Conservation (phyloP, 441 rosid genomes). For the Pelargonium fulgidum region DNA sequence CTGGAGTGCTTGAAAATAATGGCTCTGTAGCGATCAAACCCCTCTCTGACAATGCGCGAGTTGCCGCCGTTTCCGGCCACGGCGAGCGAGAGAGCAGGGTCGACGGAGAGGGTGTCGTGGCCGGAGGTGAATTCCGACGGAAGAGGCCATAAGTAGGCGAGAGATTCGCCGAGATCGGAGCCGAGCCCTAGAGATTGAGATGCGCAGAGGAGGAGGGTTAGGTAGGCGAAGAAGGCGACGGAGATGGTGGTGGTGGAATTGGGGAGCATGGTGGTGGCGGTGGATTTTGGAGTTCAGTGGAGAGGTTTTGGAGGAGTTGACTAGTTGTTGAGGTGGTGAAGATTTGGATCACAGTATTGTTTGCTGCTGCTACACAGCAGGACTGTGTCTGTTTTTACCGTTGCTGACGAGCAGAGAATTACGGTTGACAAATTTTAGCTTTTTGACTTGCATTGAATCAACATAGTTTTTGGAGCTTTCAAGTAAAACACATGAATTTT, state of each 20-base stretch:
- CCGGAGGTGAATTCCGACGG: conserved; percentile 64
- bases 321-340: no score
- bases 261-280: no score
- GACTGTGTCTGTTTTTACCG: no score
- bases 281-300: no score
- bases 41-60: conserved; percentile 47
- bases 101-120: conserved; percentile 52
- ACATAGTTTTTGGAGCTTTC: no score
- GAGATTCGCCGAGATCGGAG: conserved; percentile 26
- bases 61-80: conserved; percentile 41
- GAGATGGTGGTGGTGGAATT: not conserved
- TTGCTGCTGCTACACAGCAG: no score
- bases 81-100: conserved; percentile 48
- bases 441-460: no score
- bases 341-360: no score
- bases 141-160: conserved; percentile 74
- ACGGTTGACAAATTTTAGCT: no score
- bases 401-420: no score
- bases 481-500: no score
- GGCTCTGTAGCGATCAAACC: conserved; percentile 56
- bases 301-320: no score
- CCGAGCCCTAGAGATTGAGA: not conserved
- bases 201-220: not conserved
- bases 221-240: not conserved
- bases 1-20: conserved; percentile 52